Evolutionary conservation across 192 early-diverging fungal species (phyloP).

Genomic region (Mortierella claussenii): DNA sequence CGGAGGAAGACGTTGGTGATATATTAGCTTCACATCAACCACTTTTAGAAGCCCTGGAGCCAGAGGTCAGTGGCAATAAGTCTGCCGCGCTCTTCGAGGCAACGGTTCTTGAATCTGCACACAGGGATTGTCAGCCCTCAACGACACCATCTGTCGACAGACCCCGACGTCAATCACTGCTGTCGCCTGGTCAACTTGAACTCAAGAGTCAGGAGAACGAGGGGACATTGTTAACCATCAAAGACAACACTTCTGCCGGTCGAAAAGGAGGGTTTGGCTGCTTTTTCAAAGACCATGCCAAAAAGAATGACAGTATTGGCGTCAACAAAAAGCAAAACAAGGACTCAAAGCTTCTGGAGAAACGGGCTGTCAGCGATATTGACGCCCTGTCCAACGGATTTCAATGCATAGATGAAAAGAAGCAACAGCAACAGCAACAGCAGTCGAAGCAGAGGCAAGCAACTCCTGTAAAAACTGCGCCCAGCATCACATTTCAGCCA

Average conservation of each 20-base stretch:
- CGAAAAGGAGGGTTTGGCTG: constrained; percentile 1
- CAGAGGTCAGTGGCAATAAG: too few species aligned
- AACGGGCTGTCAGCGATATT: not conserved
- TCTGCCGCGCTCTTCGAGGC: too few species aligned
- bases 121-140: too few species aligned
- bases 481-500: constrained; percentile 17
- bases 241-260: not conserved
- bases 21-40: too few species aligned
- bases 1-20: too few species aligned
- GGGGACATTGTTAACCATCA: not conserved
- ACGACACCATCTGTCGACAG: not conserved
- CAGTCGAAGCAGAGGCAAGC: not conserved
- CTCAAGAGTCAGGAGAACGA: constrained; percentile 2
- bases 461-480: not conserved
- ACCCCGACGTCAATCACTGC: constrained; percentile 20
- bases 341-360: not conserved
- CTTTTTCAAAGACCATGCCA: constrained; percentile 8
- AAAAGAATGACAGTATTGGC: not conserved
- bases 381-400: not conserved
- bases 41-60: too few species aligned
- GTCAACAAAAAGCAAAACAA: not conserved
- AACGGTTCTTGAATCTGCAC: too few species aligned
- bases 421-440: not conserved
- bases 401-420: not conserved
- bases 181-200: constrained; percentile 21